Evolutionary conservation across 768 basidiomycete species (phyloP).

Genomic region (Mycena venus): DNA sequence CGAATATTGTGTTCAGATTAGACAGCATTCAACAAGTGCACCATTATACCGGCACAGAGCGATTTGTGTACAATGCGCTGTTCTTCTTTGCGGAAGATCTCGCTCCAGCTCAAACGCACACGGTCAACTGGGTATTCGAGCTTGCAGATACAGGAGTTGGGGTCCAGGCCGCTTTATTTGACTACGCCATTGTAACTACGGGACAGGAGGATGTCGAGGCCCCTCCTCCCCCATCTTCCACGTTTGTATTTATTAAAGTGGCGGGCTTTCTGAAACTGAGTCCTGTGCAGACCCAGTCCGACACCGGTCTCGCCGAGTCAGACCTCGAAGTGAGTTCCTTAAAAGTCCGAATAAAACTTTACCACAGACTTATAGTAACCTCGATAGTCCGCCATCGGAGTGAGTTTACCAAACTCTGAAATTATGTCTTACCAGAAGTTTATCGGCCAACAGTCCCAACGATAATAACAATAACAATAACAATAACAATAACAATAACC

Average conservation of each 20-base stretch:
- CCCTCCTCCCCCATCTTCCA: neutral
- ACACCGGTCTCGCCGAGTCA: neutral
- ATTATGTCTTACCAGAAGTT: neutral
- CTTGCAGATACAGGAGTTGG: neutral
- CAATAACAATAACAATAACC: neutral
- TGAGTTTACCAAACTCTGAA: neutral
- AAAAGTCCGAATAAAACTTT: neutral
- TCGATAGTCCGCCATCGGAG: neutral
- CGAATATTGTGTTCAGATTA: conserved; percentile 20
- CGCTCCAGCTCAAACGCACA: conserved; percentile 4
- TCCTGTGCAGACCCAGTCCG: neutral
- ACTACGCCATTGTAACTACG: conserved; percentile 26
- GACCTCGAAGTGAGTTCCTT: neutral
- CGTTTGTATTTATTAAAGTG: neutral
- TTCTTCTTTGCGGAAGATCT: conserved; percentile 23
- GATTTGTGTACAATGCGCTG: conserved; percentile 8
- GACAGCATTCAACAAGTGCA: neutral
- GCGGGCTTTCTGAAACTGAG: neutral
- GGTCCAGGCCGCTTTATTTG: conserved; percentile 22
- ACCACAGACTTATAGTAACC: neutral
- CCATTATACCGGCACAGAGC: conserved; percentile 23
- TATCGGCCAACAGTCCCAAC: too few species aligned
- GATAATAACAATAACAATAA: neutral
- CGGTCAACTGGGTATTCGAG: conserved; percentile 17
- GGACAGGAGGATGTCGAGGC: neutral